Evolutionary conservation across 768 basidiomycete species (phyloP).

Genomic region (Lyophyllum decastes): DNA sequence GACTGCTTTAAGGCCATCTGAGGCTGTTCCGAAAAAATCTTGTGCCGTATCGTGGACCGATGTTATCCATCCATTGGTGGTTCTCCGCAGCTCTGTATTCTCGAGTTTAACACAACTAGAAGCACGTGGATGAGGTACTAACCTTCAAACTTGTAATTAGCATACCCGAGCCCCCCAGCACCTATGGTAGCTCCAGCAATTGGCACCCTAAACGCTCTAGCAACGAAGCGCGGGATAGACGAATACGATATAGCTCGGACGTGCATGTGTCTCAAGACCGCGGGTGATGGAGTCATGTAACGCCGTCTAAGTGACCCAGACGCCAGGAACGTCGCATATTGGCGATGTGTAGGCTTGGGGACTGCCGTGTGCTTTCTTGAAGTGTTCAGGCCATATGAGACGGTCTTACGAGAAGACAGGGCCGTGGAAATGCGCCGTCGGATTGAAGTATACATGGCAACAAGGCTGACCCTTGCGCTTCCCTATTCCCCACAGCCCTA

Average conservation of each 20-base stretch:
- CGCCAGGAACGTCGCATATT: constrained; percentile 57
- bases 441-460: constrained; percentile 19
- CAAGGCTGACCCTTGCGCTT: background rate
- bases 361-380: constrained; percentile 34
- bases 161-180: constrained; percentile 90
- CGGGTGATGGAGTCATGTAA: constrained; percentile 41
- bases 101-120: background rate
- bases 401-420: constrained; percentile 39
- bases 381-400: constrained; percentile 54
- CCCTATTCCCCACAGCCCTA: background rate
- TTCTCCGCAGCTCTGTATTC: constrained; percentile 69
- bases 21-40: constrained; percentile 73
- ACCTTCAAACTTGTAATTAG: constrained; percentile 98
- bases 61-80: constrained; percentile 65
- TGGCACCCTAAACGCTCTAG: constrained; percentile 85
- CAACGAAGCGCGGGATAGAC: constrained; percentile 86
- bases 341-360: constrained; percentile 52
- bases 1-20: constrained; percentile 63
- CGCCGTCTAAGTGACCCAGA: constrained; percentile 54
- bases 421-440: constrained; percentile 15
- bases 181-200: constrained; percentile 88
- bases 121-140: constrained; percentile 20
- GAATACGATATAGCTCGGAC: constrained; percentile 81
- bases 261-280: constrained; percentile 64
- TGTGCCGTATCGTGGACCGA: constrained; percentile 68